Conservation (phyloP, 2,329 filamentous ascomycete genomes). For the Monilinia vaccinii-corymbosi region DNA sequence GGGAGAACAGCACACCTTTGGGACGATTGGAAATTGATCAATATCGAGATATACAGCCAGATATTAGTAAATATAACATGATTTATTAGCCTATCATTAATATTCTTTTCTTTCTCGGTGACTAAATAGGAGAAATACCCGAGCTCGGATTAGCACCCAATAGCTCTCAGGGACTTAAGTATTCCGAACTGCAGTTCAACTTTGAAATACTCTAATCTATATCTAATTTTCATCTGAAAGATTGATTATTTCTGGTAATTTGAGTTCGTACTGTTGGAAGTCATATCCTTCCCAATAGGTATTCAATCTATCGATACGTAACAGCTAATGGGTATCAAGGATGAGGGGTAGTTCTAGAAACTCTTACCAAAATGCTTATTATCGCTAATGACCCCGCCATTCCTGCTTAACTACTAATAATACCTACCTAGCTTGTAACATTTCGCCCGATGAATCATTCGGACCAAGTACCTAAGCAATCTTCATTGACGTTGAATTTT, state of each 20-base stretch:
- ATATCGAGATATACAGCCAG: neutral
- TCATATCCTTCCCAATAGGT: neutral
- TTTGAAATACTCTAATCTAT: neutral
- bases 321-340: neutral
- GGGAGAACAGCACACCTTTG: neutral
- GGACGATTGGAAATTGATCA: neutral
- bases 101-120: neutral
- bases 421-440: conserved; percentile 5
- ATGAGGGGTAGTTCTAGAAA: neutral
- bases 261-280: neutral
- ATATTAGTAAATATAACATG: neutral
- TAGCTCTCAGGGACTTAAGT: neutral
- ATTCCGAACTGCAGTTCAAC: neutral
- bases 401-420: neutral
- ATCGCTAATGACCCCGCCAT: neutral
- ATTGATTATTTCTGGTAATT: neutral
- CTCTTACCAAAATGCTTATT: neutral
- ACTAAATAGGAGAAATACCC: neutral
- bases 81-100: neutral
- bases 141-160: neutral
- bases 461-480: neutral
- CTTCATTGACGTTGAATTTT: neutral
- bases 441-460: neutral
- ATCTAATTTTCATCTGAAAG: too few species aligned
- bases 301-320: neutral